Conservation (phyloP, 257 asterid species). For the Thymus mandschuricus region DNA sequence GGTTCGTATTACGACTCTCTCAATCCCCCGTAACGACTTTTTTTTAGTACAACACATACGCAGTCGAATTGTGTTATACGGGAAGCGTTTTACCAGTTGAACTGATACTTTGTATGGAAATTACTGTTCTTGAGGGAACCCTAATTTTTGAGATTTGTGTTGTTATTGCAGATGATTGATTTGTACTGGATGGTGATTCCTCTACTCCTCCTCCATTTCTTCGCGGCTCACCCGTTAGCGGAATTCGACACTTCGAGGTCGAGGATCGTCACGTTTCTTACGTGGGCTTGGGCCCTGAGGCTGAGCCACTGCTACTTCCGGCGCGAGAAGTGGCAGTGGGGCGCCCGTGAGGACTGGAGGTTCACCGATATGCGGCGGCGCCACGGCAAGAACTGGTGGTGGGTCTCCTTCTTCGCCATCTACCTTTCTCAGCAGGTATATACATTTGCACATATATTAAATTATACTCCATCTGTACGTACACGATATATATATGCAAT, state of each 20-base stretch:
- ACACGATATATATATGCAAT: too few relatives aligned
- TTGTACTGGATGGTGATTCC: slow-evolving; percentile 94
- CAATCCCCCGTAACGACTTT: too few relatives aligned
- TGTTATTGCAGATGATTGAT: slow-evolving; percentile 78
- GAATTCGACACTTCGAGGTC: slow-evolving; percentile 64
- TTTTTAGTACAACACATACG: too few relatives aligned
- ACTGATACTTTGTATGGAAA: too few relatives aligned
- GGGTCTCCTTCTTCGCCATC: slow-evolving; percentile 85
- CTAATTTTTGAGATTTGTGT: not conserved
- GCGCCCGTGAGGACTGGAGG: slow-evolving; percentile 92
- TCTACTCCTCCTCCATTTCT: slow-evolving; percentile 68
- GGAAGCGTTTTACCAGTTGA: too few relatives aligned
- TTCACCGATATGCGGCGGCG: slow-evolving; percentile 67
- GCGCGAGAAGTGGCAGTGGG: slow-evolving; percentile 96
- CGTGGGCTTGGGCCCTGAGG: slow-evolving; percentile 79
- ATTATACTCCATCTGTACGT: too few relatives aligned
- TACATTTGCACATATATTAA: too few relatives aligned
- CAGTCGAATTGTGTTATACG: too few relatives aligned
- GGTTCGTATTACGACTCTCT: slow-evolving; percentile 42
- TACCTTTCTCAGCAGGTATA: slow-evolving; percentile 81
- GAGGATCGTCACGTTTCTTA: slow-evolving; percentile 50
- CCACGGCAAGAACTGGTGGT: slow-evolving; percentile 77
- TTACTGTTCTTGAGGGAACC: not conserved
- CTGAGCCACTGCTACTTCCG: slow-evolving; percentile 90
- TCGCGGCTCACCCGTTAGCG: slow-evolving; percentile 57